These are phyloP conservation scores for Chlorella ohadii DNA, from an alignment of 139 green algal genomes.

Conservation along the genomic window DNA sequence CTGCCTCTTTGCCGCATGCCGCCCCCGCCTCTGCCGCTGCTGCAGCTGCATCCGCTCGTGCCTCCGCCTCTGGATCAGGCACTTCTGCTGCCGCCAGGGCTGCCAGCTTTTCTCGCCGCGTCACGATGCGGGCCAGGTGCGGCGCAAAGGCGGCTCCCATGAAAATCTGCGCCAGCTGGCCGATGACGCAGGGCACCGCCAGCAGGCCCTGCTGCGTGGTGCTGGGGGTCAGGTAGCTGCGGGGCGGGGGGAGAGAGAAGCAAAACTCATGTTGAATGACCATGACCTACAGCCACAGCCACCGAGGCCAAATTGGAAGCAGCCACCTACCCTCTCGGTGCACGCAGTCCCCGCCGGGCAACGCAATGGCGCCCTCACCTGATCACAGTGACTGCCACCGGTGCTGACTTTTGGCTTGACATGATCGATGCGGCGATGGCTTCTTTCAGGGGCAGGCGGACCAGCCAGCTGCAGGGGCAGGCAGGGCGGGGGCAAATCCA, in stretches of 20 bases:
- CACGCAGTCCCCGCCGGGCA: no score
- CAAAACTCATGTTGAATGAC: no score
- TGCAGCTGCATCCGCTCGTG: not conserved
- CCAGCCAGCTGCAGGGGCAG: not conserved
- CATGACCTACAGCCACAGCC: no score
- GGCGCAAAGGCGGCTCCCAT: not conserved
- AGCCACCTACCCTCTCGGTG: no score
- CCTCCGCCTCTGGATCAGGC: not conserved
- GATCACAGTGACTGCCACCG: constrained; percentile 59
- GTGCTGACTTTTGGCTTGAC: constrained; percentile 68
- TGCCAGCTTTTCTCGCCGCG: not conserved
- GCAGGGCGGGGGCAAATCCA: not conserved
- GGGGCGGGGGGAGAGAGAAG: not conserved
- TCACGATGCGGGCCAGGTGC: not conserved
- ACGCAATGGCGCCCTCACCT: not conserved
- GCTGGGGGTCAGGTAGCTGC: constrained; percentile 51
- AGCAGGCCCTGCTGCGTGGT: constrained; percentile 49
- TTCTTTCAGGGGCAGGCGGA: constrained; percentile 53
- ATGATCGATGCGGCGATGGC: constrained; percentile 55
- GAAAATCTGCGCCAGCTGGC: constrained; percentile 57
- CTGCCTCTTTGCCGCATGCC: not conserved
- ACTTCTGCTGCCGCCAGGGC: not conserved
- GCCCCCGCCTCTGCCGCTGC: not conserved
- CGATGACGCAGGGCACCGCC: constrained; percentile 63
- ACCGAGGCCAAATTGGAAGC: no score